These are phyloP conservation scores for Letharia lupina DNA, from an alignment of 495 filamentous ascomycete species.

Conservation along the genomic window DNA sequence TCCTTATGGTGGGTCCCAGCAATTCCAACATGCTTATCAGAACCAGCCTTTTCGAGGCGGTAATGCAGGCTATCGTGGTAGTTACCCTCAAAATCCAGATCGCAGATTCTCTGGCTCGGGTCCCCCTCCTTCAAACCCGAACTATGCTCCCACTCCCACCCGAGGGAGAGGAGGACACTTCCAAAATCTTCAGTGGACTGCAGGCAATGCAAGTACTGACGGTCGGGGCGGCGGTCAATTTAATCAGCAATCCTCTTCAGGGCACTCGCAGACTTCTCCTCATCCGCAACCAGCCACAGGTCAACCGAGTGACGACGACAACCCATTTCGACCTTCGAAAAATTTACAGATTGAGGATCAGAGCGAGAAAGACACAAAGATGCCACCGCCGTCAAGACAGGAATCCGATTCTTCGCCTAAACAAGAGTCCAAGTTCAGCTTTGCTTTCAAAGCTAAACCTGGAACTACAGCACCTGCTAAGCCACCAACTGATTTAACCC, in stretches of 20 bases:
- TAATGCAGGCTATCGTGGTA: slow-evolving; percentile 44
- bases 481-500: slow-evolving; percentile 58
- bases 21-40: slow-evolving; percentile 42
- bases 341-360: slow-evolving; percentile 58
- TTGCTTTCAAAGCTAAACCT: slow-evolving; percentile 74
- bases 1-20: slow-evolving; percentile 44
- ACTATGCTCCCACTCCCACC: slow-evolving; percentile 33
- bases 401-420: slow-evolving; percentile 43
- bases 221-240: slow-evolving; percentile 36
- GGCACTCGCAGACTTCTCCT: slow-evolving; percentile 29
- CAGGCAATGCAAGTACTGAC: slow-evolving; percentile 31
- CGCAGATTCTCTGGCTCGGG: slow-evolving; percentile 44
- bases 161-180: slow-evolving; percentile 43
- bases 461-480: slow-evolving; percentile 50
- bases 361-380: slow-evolving; percentile 39
- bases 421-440: slow-evolving; percentile 71
- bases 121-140: slow-evolving; percentile 31
- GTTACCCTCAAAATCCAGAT: slow-evolving; percentile 44
- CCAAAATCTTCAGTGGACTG: slow-evolving; percentile 55
- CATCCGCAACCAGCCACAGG: slow-evolving; percentile 23
- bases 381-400: slow-evolving; percentile 42
- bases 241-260: slow-evolving; percentile 25
- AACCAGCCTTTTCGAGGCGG: slow-evolving; percentile 46
- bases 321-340: slow-evolving; percentile 54
- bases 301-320: slow-evolving; percentile 46